Base-by-base conservation (phyloP, 345 rosid genomes). In the Lumnitzera littorea region DNA sequence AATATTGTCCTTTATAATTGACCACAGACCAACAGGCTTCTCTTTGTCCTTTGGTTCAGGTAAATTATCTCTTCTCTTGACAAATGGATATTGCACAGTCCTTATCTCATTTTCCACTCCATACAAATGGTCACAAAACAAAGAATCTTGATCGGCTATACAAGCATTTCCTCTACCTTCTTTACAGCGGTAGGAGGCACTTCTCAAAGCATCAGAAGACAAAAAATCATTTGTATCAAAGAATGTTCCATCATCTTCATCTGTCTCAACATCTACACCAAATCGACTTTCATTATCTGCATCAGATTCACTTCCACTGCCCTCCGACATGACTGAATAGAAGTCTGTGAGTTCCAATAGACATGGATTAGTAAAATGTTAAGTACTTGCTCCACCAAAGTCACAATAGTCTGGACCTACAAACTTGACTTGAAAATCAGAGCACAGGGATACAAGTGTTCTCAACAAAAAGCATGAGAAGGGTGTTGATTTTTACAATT, bases 21-120 rank as follows among this genome's bases (percentile, higher is more conserved):
- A 91, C 99, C 99, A 95, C 54, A 91, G 61, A 65, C 99, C 96
- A 72, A 95, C 84, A 31, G 92, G 95, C 82, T 83, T 91, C 76
- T 91, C 97, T 73, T 82, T 95, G 82, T 91, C 99, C 78, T 91
- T 91, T 24, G 97, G 96, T 64, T 91, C 99, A 20, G 96, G 99
- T 70, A 95, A 68, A 61, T 82, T 88, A 67, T 85, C 91, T 70
- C 99, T 88, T 74, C 97, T 84, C 74, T 84, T 78, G 46, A 88
- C 95, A 76, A 72, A 82, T 43, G 95, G 94, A 71, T 88, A 88
- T 66, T 83, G 73, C n/a, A 80, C 56, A 58, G 60, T 76, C 78
- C 71, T 78, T 56, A 88, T 82, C 46, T 81, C 84, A 55, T 72
- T 76, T 57, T 66, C 77, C 36, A 66, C 51, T 43, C 72, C 84